Base-by-base conservation (phyloP, 148 eudicot species). In the Rhododendron ferrugineum region DNA sequence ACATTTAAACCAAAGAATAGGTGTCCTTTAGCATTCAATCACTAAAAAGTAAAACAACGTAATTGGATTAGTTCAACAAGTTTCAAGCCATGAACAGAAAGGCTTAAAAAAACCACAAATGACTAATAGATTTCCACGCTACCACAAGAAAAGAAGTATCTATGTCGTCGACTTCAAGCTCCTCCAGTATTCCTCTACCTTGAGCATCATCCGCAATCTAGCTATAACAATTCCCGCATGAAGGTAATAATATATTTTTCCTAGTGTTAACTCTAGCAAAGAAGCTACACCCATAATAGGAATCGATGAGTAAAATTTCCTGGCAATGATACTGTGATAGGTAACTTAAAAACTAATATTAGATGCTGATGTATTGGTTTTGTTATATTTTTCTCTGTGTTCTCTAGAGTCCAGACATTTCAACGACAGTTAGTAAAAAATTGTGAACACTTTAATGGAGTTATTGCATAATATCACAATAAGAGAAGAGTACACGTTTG, bases 171-270 rank as follows among this genome's bases (percentile, higher is more conserved):
- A 92, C 94, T 90, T 94, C 90, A 78, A 95, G 92, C 89, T 95
- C 99, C 81, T 95, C 91, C 77, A 97, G 83, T 64, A 95, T 90
- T 22, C 93, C 94, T 88, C 93, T 93, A 85, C 98, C 98, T 92
- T 95, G 95, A 89, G 96, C 86, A 90, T 97, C 98, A 89, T 93
- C 92, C n/a, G 99, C 99, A 88, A 97, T 94, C 98, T 95, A 86
- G 47, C 40, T 52, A 81, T 14, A 62, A 87, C 42, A 44, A 64
- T 85, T 82, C 85, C 58, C 87, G 84, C 20, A 70, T 15, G 54
- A 74, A 79, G 11, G 70, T 46, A 42, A 78, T 76, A 13, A 20
- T 28, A 78, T 44, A 58, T 23, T 47, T 75, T 74, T 52, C 36
- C 32, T 79, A 30, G 1, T 52, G 36, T n/a, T n/a, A 34, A 75